phyloP scores from a whole-genome alignment of 805 yeast genomes.

The Hanseniaspora mollemarum region DNA sequence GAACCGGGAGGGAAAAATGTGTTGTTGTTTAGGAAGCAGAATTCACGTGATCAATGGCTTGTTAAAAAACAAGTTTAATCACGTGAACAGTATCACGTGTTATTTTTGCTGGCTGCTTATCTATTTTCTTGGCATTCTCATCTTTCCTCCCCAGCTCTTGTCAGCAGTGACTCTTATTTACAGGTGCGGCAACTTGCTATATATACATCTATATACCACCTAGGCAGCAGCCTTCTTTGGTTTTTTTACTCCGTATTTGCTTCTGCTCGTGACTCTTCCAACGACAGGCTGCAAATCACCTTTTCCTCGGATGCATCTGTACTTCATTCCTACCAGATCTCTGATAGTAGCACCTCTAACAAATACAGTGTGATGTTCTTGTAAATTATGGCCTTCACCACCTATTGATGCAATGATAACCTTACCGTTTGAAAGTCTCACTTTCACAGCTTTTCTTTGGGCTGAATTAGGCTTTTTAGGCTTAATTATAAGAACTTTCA shows the following conservation, averaged over 20 bases:
- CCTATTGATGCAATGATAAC: constrained; percentile 88
- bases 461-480: constrained; percentile 99
- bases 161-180: no score
- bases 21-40: no score
- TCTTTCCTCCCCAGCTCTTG: no score
- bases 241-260: constrained; percentile 87
- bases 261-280: constrained; percentile 76
- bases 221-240: constrained; percentile 38
- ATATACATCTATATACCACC: no score
- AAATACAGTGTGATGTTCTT: constrained; percentile 90
- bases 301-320: constrained; percentile 86
- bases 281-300: constrained; percentile 92
- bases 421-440: constrained; percentile 79
- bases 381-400: constrained; percentile 97
- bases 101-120: no score
- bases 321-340: constrained; percentile 96
- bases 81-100: no score
- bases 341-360: constrained; percentile 98
- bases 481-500: constrained; percentile 85
- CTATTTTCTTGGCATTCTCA: no score
- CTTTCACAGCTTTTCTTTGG: constrained; percentile 92
- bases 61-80: no score
- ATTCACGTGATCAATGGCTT: no score
- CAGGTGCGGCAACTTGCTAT: no score
- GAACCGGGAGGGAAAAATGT: no score